Percentiles rank a stretch among this genome's conserved stretches.
Conservation (phyloP, 2,329 filamentous ascomycete genomes). For the Fusarium sp. region DNA sequence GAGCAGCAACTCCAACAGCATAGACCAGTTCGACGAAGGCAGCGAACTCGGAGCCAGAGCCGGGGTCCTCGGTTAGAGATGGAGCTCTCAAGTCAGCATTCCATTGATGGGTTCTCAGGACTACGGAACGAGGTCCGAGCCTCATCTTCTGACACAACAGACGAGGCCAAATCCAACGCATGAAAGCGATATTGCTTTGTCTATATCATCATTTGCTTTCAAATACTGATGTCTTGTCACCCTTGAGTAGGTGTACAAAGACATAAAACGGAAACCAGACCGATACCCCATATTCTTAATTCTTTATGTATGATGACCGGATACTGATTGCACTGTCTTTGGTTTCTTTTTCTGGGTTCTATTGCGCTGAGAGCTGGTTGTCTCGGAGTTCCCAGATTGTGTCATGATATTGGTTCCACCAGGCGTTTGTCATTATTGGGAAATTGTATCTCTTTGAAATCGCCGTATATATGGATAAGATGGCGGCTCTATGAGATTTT, state of each 20-base stretch:
- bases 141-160: constrained; percentile 32
- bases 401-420: constrained; percentile 4
- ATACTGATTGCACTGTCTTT: not conserved
- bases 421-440: not conserved
- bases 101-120: constrained; percentile 43
- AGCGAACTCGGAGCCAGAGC: constrained; percentile 51
- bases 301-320: constrained; percentile 21
- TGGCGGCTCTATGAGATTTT: constrained; percentile 11
- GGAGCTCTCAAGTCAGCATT: constrained; percentile 38
- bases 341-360: not conserved
- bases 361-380: constrained; percentile 25
- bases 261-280: constrained; percentile 21
- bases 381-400: constrained; percentile 26
- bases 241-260: not conserved
- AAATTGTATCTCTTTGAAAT: constrained; percentile 7
- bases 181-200: not conserved
- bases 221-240: not conserved
- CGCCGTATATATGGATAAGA: not conserved
- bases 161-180: constrained; percentile 19
- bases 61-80: constrained; percentile 45
- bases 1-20: constrained; percentile 43
- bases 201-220: not conserved
- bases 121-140: constrained; percentile 48
- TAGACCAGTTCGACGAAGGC: constrained; percentile 45
- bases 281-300: constrained; percentile 30